These are phyloP conservation scores for Erysimum cheiranthoides DNA, from an alignment of 345 rosid species.

Conservation along the genomic window DNA sequence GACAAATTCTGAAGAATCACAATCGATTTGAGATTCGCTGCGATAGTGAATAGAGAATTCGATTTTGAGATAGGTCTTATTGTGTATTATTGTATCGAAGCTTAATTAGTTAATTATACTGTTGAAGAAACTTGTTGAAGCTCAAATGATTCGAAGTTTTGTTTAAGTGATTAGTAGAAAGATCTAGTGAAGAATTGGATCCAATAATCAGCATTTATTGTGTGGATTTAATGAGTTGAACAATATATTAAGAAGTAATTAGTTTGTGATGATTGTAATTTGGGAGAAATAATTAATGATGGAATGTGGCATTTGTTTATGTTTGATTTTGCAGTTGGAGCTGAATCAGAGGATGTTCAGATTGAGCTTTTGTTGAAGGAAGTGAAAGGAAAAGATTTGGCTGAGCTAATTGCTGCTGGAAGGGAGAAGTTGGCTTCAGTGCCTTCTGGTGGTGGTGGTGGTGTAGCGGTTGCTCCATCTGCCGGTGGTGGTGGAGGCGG, in stretches of 20 bases:
- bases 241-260: too few relatives aligned
- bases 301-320: neutral
- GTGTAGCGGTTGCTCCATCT: conserved; percentile 46
- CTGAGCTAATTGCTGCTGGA: conserved; percentile 83
- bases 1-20: neutral
- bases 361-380: conserved; percentile 66
- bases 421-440: conserved; percentile 85
- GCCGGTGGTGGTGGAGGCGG: conserved; percentile 53
- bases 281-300: neutral
- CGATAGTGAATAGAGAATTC: neutral
- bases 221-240: neutral
- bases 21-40: neutral
- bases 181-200: neutral
- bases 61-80: neutral
- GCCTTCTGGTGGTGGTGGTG: conserved; percentile 64
- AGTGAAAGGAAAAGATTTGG: conserved; percentile 71
- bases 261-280: neutral
- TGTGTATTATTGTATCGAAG: too few relatives aligned
- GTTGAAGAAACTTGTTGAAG: too few relatives aligned
- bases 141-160: too few relatives aligned
- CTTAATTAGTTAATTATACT: too few relatives aligned
- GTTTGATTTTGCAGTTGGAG: conserved; percentile 60
- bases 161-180: too few relatives aligned
- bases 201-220: neutral
- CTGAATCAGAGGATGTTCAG: conserved; percentile 63